These are phyloP conservation scores for Boletus subluridellus DNA, from an alignment of 1,284 basidiomycete species.

Conservation along the genomic window DNA sequence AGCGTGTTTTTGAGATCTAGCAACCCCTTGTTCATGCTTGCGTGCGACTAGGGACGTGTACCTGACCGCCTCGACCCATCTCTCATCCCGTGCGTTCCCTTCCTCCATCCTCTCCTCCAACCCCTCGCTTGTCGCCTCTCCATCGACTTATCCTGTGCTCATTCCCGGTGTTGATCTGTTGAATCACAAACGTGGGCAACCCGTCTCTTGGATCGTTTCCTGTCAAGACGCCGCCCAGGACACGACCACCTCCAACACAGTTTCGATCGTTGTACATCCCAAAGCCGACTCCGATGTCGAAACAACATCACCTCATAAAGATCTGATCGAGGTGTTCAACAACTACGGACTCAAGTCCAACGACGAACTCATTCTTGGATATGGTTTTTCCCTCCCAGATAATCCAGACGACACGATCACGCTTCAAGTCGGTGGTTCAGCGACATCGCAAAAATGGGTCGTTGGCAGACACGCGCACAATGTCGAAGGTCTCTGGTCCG, in stretches of 20 bases:
- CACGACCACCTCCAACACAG: neutral
- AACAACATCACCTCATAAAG: conserved; percentile 32
- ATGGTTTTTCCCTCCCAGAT: conserved; percentile 73
- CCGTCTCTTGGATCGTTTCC: conserved; percentile 75
- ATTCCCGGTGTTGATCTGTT: conserved; percentile 82
- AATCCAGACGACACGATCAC: conserved; percentile 85
- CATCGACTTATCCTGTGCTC: conserved; percentile 69
- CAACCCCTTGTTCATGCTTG: neutral
- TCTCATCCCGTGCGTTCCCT: conserved; percentile 86
- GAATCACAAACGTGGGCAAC: conserved; percentile 72
- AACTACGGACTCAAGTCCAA: conserved; percentile 87
- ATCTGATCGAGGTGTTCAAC: conserved; percentile 68
- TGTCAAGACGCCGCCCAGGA: conserved; percentile 27
- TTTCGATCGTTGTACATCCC: conserved; percentile 40
- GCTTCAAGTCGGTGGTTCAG: conserved; percentile 63
- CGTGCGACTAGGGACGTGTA: conserved; percentile 59
- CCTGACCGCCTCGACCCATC: conserved; percentile 66
- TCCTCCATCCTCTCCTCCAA: conserved; percentile 66
- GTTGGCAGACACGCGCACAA: conserved; percentile 57
- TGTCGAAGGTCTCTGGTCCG: conserved; percentile 58
- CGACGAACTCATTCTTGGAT: conserved; percentile 81
- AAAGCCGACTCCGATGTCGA: neutral
- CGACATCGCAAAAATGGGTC: conserved; percentile 48
- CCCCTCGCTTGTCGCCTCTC: conserved; percentile 50
- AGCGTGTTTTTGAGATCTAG: neutral